phyloP scores from a whole-genome alignment of 148 eudicot species.

The Chenopodium formosanum region DNA sequence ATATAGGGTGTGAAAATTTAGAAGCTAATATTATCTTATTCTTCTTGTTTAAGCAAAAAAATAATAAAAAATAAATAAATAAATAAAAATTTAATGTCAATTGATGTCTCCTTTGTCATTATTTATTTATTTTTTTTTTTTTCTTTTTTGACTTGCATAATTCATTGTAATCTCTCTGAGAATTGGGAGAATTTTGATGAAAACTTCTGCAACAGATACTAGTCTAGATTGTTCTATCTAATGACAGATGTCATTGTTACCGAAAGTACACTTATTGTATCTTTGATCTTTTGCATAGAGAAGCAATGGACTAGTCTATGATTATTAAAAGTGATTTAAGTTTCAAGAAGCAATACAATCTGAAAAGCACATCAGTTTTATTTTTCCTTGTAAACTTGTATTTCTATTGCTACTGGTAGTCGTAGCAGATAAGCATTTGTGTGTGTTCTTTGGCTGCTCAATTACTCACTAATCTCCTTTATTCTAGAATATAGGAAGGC shows the following conservation, averaged over 20 bases:
- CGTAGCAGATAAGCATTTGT: not conserved
- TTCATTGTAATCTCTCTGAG: not conserved
- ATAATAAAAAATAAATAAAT: not conserved
- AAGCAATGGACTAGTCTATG: not conserved
- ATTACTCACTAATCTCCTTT: too few species aligned
- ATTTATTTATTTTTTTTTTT: too few species aligned
- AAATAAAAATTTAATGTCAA: not conserved
- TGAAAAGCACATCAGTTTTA: not conserved
- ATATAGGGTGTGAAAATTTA: not conserved
- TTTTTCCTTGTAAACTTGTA: too few species aligned
- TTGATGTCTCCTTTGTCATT: not conserved
- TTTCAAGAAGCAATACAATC: not conserved
- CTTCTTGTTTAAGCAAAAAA: not conserved
- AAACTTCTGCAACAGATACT: not conserved
- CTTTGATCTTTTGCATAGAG: not conserved
- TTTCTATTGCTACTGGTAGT: too few species aligned
- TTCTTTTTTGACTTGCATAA: too few species aligned
- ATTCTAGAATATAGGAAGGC: too few species aligned
- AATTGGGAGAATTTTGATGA: not conserved
- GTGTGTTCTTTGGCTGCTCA: too few species aligned
- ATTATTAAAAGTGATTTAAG: not conserved
- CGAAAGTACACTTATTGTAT: not conserved
- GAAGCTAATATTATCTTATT: not conserved
- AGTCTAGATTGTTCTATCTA: not conserved
- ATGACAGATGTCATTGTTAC: not conserved